A percentile compares a stretch with the other conserved stretches of the same genome.
phyloP scores from a whole-genome alignment of 345 rosid species.

The Citropsis articulata region DNA sequence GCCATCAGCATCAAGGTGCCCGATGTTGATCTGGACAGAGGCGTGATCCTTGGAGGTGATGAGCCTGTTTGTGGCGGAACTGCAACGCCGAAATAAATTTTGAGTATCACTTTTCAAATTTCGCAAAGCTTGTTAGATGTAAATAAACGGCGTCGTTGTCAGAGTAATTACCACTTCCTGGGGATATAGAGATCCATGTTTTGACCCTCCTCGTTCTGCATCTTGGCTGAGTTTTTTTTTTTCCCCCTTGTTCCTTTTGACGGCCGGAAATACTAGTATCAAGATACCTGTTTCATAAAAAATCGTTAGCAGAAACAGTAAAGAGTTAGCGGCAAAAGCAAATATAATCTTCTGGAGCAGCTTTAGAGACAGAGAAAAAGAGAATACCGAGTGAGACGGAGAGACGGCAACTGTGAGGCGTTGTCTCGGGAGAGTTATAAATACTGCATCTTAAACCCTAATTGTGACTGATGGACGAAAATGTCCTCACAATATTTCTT shows the following conservation, averaged over 20 bases:
- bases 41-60: slow-evolving; percentile 65
- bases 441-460: neutral
- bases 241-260: neutral
- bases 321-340: neutral
- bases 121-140: neutral
- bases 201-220: slow-evolving; percentile 97
- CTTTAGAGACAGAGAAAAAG: neutral
- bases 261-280: neutral
- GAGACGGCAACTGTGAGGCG: neutral
- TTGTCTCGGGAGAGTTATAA: neutral
- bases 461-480: neutral
- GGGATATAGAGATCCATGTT: slow-evolving; percentile 89
- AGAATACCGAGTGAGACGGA: neutral
- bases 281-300: slow-evolving; percentile 8
- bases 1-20: slow-evolving; percentile 53
- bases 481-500: neutral
- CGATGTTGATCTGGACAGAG: slow-evolving; percentile 51
- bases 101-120: neutral
- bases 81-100: slow-evolving; percentile 13
- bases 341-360: neutral
- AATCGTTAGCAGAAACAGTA: neutral
- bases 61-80: slow-evolving; percentile 65
- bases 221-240: slow-evolving; percentile 34
- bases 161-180: slow-evolving; percentile 61
- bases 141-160: neutral